Conservation (phyloP, 2,329 filamentous ascomycete species). For the Colletotrichum sojae region DNA sequence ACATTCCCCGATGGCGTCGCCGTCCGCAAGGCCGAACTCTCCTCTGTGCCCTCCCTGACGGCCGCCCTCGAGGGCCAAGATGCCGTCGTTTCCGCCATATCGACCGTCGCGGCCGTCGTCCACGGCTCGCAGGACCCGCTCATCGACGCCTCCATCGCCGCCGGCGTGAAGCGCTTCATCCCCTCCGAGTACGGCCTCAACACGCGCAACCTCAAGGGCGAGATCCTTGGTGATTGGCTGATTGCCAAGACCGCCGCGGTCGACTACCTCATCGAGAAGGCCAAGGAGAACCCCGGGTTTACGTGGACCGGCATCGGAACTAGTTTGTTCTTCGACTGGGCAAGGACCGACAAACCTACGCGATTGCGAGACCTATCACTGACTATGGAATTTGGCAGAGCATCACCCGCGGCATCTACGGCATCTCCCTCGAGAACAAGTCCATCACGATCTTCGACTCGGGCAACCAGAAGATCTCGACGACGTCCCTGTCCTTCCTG, state of each 20-base stretch:
- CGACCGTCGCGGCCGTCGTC: constrained; percentile 46
- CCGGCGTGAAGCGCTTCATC: constrained; percentile 68
- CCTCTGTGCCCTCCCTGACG: constrained; percentile 30
- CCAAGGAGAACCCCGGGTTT: constrained; percentile 51
- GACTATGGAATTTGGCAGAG: constrained; percentile 3
- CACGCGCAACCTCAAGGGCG: constrained; percentile 43
- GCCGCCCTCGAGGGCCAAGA: constrained; percentile 40
- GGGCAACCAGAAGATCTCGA: constrained; percentile 29
- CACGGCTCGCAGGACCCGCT: constrained; percentile 62
- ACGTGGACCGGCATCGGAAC: constrained; percentile 72
- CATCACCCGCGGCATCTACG: constrained; percentile 35
- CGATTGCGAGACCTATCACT: background rate
- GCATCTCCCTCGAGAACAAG: constrained; percentile 27
- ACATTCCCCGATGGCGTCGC: constrained; percentile 24
- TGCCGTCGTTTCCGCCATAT: constrained; percentile 59
- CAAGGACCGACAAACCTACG: constrained; percentile 43
- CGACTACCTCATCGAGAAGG: constrained; percentile 38
- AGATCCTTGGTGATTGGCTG: constrained; percentile 42
- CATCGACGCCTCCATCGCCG: constrained; percentile 66
- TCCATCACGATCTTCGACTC: constrained; percentile 31
- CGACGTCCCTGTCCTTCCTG: constrained; percentile 29
- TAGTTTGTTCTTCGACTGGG: constrained; percentile 75
- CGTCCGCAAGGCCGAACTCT: constrained; percentile 27
- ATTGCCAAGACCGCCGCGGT: constrained; percentile 39
- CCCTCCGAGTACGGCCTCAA: constrained; percentile 64